Evolutionary conservation across 1,284 basidiomycete species (phyloP).

Genomic region (Cryptococcus amylolentus): DNA sequence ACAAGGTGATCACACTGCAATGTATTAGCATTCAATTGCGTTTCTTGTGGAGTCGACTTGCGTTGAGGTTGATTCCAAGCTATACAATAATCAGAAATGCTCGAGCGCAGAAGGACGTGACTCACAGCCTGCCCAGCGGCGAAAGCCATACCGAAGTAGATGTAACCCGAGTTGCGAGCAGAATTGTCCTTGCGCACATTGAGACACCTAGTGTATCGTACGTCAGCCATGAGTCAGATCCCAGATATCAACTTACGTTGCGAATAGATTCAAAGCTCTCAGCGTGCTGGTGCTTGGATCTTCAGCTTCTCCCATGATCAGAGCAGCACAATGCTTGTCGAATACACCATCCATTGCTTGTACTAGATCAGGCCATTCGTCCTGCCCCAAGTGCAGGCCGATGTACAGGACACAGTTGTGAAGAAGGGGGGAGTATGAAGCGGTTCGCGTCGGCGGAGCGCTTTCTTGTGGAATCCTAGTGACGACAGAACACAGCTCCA

Average conservation of each 20-base stretch:
- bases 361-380: slow-evolving; percentile 4
- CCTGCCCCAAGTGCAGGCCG: slow-evolving; percentile 4
- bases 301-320: slow-evolving; percentile 9
- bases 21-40: background rate
- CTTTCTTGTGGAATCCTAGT: background rate
- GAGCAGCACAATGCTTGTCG: slow-evolving; percentile 4
- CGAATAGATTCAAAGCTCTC: slow-evolving; percentile 13
- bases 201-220: background rate
- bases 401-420: slow-evolving; percentile 6
- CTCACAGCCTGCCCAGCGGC: slow-evolving; percentile 11
- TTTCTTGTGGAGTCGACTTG: slow-evolving; percentile 1
- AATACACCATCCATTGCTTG: slow-evolving; percentile 1
- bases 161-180: slow-evolving; percentile 11
- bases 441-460: slow-evolving; percentile 3
- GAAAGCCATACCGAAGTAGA: slow-evolving; percentile 13
- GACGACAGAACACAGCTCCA: slow-evolving; percentile 6
- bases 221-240: background rate
- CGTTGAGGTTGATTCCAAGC: slow-evolving; percentile 14
- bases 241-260: slow-evolving; percentile 9
- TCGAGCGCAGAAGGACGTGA: background rate
- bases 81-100: background rate
- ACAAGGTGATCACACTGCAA: slow-evolving; percentile 11
- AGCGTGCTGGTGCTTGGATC: slow-evolving; percentile 8
- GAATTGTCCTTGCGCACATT: background rate
- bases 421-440: slow-evolving; percentile 12